phyloP scores from a whole-genome alignment of 2,329 filamentous ascomycete genomes.

The Phoma sp. region DNA sequence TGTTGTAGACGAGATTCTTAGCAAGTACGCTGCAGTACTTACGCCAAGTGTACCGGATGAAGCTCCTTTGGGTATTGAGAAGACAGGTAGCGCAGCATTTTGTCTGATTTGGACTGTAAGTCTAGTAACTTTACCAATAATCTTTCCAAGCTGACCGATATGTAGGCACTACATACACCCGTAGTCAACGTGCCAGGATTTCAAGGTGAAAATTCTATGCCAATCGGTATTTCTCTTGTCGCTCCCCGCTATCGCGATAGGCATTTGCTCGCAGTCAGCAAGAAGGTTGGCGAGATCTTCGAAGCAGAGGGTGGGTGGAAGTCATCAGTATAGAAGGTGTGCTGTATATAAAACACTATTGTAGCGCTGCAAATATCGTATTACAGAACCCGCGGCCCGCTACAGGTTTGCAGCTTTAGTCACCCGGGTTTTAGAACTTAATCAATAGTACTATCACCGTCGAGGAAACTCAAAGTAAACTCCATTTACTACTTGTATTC shows the following conservation, averaged over 20 bases:
- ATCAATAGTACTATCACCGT: too few species aligned
- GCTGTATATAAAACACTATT: too few species aligned
- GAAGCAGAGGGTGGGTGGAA: slow-evolving; percentile 43
- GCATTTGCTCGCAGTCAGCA: slow-evolving; percentile 37
- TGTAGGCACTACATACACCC: slow-evolving; percentile 61
- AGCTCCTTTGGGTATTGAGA: slow-evolving; percentile 62
- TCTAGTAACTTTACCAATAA: not conserved
- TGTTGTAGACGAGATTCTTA: slow-evolving; percentile 61
- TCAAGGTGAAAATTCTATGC: slow-evolving; percentile 63
- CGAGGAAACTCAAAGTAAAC: too few species aligned
- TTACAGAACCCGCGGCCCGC: too few species aligned
- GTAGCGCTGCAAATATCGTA: too few species aligned
- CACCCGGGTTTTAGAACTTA: too few species aligned
- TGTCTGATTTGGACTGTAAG: slow-evolving; percentile 59
- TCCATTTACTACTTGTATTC: too few species aligned
- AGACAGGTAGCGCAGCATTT: slow-evolving; percentile 64
- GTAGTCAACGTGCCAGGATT: slow-evolving; percentile 72
- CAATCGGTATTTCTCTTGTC: slow-evolving; percentile 65
- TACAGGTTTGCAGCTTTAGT: too few species aligned
- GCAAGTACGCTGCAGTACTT: slow-evolving; percentile 63
- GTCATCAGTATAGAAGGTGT: not conserved
- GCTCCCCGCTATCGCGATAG: slow-evolving; percentile 47
- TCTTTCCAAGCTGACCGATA: slow-evolving; percentile 2
- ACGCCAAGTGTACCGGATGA: slow-evolving; percentile 67
- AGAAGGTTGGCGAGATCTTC: slow-evolving; percentile 39